A percentile compares a stretch with the other conserved stretches of the same genome.
These are phyloP conservation scores for Mortierella sp. DNA, from an alignment of 371 early-diverging fungal genomes.

Conservation along the genomic window DNA sequence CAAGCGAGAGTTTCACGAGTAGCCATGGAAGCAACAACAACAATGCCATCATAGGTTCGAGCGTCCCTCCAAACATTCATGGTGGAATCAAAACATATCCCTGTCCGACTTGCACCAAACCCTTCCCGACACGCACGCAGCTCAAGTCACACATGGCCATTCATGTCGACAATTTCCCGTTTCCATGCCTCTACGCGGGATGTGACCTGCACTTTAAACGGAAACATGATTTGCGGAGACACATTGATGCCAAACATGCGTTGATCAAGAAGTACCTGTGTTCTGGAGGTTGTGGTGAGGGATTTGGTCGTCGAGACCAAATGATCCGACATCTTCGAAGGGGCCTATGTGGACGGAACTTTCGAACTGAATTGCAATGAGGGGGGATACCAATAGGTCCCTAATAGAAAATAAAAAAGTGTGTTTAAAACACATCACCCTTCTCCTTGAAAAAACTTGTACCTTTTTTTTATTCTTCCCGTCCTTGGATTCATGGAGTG, in stretches of 20 bases:
- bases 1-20: no score
- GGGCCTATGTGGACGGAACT: conserved; percentile 21
- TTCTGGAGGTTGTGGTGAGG: conserved; percentile 48
- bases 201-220: conserved; percentile 53
- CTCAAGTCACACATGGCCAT: conserved; percentile 54
- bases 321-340: conserved; percentile 46
- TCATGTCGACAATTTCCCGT: conserved; percentile 43
- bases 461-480: no score
- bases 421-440: no score
- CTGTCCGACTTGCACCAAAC: conserved; percentile 41
- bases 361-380: conserved; percentile 3
- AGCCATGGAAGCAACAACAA: no score
- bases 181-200: conserved; percentile 38
- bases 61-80: neutral
- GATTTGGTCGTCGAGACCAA: conserved; percentile 49
- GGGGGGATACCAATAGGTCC: no score
- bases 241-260: conserved; percentile 54
- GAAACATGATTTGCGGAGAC: conserved; percentile 51
- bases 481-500: no score
- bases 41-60: no score
- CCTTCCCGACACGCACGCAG: conserved; percentile 51
- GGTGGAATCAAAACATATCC: conserved; percentile 34
- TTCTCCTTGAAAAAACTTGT: no score
- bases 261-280: conserved; percentile 52
- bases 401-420: no score